phyloP scores from a whole-genome alignment of 345 rosid species.

The Syzygium jambos region DNA sequence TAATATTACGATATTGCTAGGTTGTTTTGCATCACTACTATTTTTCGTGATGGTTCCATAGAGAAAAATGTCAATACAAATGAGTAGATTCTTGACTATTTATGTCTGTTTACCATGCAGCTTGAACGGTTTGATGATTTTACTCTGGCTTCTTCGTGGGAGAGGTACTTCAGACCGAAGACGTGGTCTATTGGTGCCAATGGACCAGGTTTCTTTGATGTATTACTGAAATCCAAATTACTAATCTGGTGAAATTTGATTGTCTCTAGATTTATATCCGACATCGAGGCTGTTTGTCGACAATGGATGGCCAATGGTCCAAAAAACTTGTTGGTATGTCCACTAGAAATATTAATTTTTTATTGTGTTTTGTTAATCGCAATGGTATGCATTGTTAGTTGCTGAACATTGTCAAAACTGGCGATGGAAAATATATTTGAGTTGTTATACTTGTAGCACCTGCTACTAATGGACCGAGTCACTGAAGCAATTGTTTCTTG shows the following conservation, averaged over 20 bases:
- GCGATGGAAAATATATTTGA: neutral
- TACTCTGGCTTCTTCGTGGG: slow-evolving; percentile 98
- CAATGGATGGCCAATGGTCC: slow-evolving; percentile 94
- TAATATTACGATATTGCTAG: neutral
- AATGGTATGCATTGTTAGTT: neutral
- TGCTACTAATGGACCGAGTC: neutral
- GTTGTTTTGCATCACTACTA: neutral
- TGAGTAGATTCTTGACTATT: neutral
- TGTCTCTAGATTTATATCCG: slow-evolving; percentile 74
- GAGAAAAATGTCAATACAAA: neutral
- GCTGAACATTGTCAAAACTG: neutral
- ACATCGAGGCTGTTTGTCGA: slow-evolving; percentile 85
- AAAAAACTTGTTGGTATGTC: slow-evolving; percentile 63
- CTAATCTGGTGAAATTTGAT: neutral
- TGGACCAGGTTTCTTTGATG: neutral
- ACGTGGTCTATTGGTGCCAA: neutral
- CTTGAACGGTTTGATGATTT: slow-evolving; percentile 90
- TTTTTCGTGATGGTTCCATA: neutral
- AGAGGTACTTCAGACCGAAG: slow-evolving; percentile 14
- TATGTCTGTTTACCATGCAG: slow-evolving; percentile 19
- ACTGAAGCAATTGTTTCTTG: neutral
- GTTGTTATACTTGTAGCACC: neutral
- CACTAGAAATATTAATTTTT: neutral
- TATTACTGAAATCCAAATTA: neutral
- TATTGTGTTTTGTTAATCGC: neutral